Percentiles rank a stretch among this genome's conserved stretches.
phyloP scores from a whole-genome alignment of 345 rosid species.

The Mangifera indica region DNA sequence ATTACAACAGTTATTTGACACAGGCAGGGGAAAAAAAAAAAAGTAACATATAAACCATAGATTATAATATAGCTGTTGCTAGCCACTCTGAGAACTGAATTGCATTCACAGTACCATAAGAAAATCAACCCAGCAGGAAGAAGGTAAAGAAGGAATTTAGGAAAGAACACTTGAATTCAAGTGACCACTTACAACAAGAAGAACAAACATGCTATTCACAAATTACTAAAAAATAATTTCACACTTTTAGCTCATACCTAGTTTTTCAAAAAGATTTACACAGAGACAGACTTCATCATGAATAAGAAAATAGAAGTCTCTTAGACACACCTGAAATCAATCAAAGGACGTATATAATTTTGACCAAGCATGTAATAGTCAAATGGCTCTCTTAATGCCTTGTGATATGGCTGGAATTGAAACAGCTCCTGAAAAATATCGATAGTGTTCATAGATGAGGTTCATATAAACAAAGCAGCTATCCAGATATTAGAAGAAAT shows the following conservation, averaged over 20 bases:
- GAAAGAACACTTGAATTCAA: not conserved
- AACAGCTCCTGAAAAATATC: conserved; percentile 66
- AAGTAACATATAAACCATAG: not conserved
- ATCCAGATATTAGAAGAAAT: not conserved
- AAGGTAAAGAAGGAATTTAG: not conserved
- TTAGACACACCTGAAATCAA: conserved; percentile 75
- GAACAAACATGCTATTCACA: not conserved
- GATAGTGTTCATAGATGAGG: conserved; percentile 24
- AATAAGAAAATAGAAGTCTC: conserved; percentile 3
- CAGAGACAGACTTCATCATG: not conserved
- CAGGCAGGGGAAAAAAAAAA: not conserved
- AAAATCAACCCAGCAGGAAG: not conserved
- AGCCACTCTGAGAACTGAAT: not conserved
- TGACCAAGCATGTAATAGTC: conserved; percentile 95
- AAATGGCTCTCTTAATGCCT: conserved; percentile 84
- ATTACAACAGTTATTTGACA: not conserved
- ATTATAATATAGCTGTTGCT: not conserved
- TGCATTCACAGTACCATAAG: not conserved
- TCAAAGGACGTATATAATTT: conserved; percentile 79
- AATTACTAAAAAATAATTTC: not conserved
- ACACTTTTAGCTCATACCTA: not conserved
- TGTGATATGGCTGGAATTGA: conserved; percentile 74
- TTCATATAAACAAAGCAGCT: conserved; percentile 12
- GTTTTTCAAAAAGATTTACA: conserved; percentile 3
- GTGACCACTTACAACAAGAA: not conserved